Percentiles rank a stretch among this genome's conserved stretches.
phyloP scores from a whole-genome alignment of 495 filamentous ascomycete species.

The Xanthoparmelia taractica region DNA sequence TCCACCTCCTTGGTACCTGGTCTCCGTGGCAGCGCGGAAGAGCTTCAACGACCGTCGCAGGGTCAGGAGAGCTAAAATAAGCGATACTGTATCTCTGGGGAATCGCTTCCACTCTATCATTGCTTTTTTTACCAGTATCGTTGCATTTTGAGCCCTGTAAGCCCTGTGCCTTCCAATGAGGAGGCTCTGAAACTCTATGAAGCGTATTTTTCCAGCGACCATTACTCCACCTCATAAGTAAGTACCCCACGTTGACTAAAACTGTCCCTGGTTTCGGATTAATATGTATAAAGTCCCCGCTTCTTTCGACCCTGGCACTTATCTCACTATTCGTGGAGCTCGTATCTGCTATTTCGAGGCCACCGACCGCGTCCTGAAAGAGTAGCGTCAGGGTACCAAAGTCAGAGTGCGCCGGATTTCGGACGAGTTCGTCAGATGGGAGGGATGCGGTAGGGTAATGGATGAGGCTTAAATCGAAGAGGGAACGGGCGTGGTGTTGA shows the following conservation, averaged over 20 bases:
- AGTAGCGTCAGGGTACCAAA: constrained; percentile 45
- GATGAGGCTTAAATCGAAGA: neutral
- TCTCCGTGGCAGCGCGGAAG: constrained; percentile 36
- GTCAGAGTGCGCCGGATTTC: constrained; percentile 34
- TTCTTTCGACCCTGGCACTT: constrained; percentile 3
- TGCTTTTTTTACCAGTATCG: no score
- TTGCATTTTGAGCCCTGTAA: no score
- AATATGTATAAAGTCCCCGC: neutral
- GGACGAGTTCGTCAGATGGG: neutral
- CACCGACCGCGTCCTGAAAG: constrained; percentile 47
- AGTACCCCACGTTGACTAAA: constrained; percentile 7
- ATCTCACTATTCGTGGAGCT: constrained; percentile 7
- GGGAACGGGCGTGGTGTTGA: neutral
- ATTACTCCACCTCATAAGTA: constrained; percentile 13
- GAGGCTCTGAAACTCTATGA: constrained; percentile 8
- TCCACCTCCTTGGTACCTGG: constrained; percentile 30
- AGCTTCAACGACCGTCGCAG: constrained; percentile 41
- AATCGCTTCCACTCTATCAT: neutral
- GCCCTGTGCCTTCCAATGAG: neutral
- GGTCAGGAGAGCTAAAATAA: constrained; percentile 45
- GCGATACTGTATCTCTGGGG: constrained; percentile 43
- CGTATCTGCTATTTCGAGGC: constrained; percentile 42
- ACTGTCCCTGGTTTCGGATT: constrained; percentile 2
- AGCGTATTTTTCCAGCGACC: constrained; percentile 11
- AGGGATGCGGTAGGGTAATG: neutral